These are phyloP conservation scores for Entelexis paramagnoliae DNA, from an alignment of 1,139 yeast genomes.

Conservation along the genomic window DNA sequence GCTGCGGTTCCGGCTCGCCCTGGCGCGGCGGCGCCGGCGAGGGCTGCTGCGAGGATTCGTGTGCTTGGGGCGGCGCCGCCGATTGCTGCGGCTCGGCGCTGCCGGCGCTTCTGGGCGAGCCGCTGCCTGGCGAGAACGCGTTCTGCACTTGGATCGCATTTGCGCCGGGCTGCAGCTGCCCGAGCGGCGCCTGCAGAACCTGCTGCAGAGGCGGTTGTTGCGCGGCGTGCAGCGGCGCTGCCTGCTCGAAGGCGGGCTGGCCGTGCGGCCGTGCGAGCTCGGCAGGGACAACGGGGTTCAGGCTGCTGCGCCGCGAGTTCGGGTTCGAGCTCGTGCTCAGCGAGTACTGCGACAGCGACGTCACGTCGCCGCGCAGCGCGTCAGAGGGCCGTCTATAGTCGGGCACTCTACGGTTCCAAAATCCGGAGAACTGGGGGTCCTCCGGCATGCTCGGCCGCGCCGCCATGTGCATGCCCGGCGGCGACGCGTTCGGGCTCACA, in stretches of 20 bases:
- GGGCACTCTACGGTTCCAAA: conserved; percentile 1
- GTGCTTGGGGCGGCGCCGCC: too few species aligned
- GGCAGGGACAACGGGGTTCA: conserved; percentile 9
- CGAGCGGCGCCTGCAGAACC: conserved; percentile 1
- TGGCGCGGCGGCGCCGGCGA: too few species aligned
- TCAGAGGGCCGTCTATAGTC: conserved; percentile 16
- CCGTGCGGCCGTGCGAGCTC: conserved; percentile 8
- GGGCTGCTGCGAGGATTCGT: too few species aligned
- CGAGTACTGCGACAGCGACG: conserved; percentile 20
- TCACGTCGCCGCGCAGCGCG: conserved; percentile 12
- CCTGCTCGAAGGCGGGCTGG: not conserved
- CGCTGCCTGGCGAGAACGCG: not conserved
- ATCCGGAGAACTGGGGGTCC: not conserved
- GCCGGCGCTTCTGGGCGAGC: not conserved
- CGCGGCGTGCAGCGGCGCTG: not conserved
- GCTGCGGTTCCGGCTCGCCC: not conserved
- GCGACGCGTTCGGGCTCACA: conserved; percentile 9
- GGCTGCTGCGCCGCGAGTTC: conserved; percentile 11
- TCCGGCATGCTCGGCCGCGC: not conserved
- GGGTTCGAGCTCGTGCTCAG: conserved; percentile 7
- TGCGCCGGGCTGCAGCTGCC: not conserved
- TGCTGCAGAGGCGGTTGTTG: conserved; percentile 5
- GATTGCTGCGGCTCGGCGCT: too few species aligned
- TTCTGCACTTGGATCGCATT: not conserved
- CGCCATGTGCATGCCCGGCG: conserved; percentile 2